Evolutionary conservation across 2,329 filamentous ascomycete species (phyloP), one percentile per base, ranked within the genome.

Genomic region (Ciborinia camelliae): DNA sequence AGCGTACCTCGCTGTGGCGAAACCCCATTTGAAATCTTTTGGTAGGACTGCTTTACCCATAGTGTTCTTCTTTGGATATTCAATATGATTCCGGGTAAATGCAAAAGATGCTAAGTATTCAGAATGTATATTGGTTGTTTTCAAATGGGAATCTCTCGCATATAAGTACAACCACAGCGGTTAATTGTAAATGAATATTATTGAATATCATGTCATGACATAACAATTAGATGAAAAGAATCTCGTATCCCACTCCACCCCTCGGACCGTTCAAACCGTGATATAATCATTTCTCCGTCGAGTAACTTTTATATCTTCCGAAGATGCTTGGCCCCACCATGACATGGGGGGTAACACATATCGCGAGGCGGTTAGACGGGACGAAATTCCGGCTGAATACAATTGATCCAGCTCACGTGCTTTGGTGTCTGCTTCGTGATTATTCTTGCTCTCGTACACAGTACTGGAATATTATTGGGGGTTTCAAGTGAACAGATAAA

Each of bases 21-120:
- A 92, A 62, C 90, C 90, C 90, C 89, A 92, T 67, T 86, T 78
- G 76, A 93, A 92, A 76, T 91, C 88, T 64, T 82, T 81, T 47
- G 87, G 87, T 64, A 91, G 81, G 73, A 75, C 74, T 66, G 73
- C 71, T 68, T 72, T 67, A 15, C 81, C 80, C 82, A 85, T 85
- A 15, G 43, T 64, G 53, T 12, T 43, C 41, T 63, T 52, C 71
- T 48, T 48, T 50, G 41, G n/a, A 47, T 43, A 50, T 54, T 47
- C 63, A 28, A 30, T 51, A 43, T 12, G 35, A 43, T 41, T 64
- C 63, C 37, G 58, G 62, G 37, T 66, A 65, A 66, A 64, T 59
- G 3, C 28, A 47, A 7, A 65, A 39, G 30, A 45, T 43, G 57
- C 26, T 28, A 43, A 28, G 12, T 15, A 57, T 32, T 45, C 54